Evolutionary conservation across 768 basidiomycete species (phyloP), one percentile per base, ranked within the genome.

Genomic region (Boletus rufocinnamomeus): DNA sequence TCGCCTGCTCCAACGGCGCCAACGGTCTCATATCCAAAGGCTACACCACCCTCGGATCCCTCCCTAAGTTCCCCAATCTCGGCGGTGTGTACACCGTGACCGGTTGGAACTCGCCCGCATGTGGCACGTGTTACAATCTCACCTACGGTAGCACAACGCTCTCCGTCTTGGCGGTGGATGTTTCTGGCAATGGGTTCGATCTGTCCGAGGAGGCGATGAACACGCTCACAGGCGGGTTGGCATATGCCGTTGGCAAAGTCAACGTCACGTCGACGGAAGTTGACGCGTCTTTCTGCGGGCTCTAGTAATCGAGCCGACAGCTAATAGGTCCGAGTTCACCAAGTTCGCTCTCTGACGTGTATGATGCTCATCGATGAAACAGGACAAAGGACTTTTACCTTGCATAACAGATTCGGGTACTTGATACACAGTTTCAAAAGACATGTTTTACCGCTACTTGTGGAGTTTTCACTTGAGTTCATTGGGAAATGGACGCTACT

Each of bases 191-290:
- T 0, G 79, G 76, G 8, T 84, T 83, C 63, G 83, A 81, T 56
- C 68, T 86, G 30, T 78, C 82, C 1, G 63, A 78, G 60, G 70
- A 65, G 23, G 83, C 84, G n/a, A 82, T 86, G 83, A 79, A 86
- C 59, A 64, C 62, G 16, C 67, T 86, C 59, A 86, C 85, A 13
- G 71, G 74, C 49, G 76, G 74, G 37, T 71, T 80, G 62, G 85
- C 79, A 0, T n/a, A n/a, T n/a, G n/a, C n/a, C n/a, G n/a, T 82
- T 27, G 86, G 86, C 10, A 71, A 79, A 27, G 75, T 87, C 23
- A 47, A 74, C 16, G 82, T 82, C 14, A 73, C 68, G 10, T 72
- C 80, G 6, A 70, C 58, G 4, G 69, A 81, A 58, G 80, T 87
- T 11, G 71, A 62, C 40, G 56, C 76, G 8, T 80, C 84, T 0